Evolutionary conservation across 2,329 filamentous ascomycete species (phyloP), one percentile per base, ranked within the genome.

Genomic region (Sporothrix luriei): DNA sequence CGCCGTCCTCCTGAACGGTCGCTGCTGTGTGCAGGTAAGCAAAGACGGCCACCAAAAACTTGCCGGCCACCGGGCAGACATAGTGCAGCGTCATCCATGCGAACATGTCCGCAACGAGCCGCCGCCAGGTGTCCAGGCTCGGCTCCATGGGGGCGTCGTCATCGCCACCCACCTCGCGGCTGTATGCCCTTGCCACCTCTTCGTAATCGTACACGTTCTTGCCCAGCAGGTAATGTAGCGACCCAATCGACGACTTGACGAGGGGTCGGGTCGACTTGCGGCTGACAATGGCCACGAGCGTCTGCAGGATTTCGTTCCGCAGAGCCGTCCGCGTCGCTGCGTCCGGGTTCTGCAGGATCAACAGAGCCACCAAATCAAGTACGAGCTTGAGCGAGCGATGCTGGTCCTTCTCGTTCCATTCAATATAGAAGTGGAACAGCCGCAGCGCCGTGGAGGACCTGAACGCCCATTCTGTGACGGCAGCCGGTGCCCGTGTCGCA

Each of bases 191-290:
- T 13, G 79, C 77, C 43, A 87, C 77, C 70, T 86, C 79, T 69
- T 80, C 76, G 69, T 84, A 74, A 74, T 79, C 80, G 33, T 90
- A 78, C 14, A 89, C 81, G 2, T 82, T 80, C 76, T 91, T 92
- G 62, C 82, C 80, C 3, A 93, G 76, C 69, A 93, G 85, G 74
- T 89, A 84, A 62, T 90, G 88, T 49, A 92, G 79, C 19, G 85
- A 85, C 75, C 89, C 88, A 71, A 93, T 84, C 7, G 89, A 87
- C 48, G 90, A 90, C 76, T 92, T 92, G 52, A 88, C 87, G 66
- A 89, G 82, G 11, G 88, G 85, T 72, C 86, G 88, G 19, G 87
- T 83, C 46, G 87, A 87, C 71, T 86, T 83, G 69, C 86, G 84
- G 26, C 84, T 82, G 54, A 91, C 83, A 16, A 90, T 86, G 1